A percentile compares a stretch with the other conserved stretches of the same genome.
Evolutionary conservation across 208 protist species (phyloP).

Genomic region (Tritrichomonas musculus): DNA sequence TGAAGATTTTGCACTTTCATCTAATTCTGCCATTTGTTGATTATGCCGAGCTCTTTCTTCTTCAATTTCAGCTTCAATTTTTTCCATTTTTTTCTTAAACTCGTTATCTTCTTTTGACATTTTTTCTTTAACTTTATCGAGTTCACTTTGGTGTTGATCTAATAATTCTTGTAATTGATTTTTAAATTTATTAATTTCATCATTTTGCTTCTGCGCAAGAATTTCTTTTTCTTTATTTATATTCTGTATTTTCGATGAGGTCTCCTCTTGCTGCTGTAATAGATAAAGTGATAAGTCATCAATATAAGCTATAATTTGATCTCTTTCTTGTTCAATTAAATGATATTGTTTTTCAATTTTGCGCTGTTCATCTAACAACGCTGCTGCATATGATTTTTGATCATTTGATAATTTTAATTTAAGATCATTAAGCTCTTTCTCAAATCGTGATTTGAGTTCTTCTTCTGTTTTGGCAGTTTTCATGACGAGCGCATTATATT

Average conservation of each 20-base stretch:
- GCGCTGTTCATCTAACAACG: background rate
- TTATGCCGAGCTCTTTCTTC: background rate
- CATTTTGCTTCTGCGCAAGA: background rate
- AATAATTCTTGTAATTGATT: background rate
- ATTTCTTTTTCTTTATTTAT: background rate
- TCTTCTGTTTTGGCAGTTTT: background rate
- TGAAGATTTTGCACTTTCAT: background rate
- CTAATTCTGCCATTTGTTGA: background rate
- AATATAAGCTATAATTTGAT: background rate
- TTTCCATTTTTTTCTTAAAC: background rate
- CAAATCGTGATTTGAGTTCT: background rate
- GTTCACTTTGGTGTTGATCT: background rate
- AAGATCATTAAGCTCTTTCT: background rate
- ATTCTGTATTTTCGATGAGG: background rate
- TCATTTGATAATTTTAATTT: background rate
- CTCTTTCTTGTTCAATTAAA: background rate
- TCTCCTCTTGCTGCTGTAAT: background rate
- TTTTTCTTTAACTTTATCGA: background rate
- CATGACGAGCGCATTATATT: background rate
- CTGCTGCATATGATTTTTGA: background rate
- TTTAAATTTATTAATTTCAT: background rate
- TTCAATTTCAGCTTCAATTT: background rate
- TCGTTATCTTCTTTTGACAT: background rate
- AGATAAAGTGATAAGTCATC: background rate
- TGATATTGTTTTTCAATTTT: background rate